A percentile compares a stretch with the other conserved stretches of the same genome.
These are phyloP conservation scores for Hymenoscyphus occultus DNA, from an alignment of 2,329 filamentous ascomycete genomes.

Conservation along the genomic window DNA sequence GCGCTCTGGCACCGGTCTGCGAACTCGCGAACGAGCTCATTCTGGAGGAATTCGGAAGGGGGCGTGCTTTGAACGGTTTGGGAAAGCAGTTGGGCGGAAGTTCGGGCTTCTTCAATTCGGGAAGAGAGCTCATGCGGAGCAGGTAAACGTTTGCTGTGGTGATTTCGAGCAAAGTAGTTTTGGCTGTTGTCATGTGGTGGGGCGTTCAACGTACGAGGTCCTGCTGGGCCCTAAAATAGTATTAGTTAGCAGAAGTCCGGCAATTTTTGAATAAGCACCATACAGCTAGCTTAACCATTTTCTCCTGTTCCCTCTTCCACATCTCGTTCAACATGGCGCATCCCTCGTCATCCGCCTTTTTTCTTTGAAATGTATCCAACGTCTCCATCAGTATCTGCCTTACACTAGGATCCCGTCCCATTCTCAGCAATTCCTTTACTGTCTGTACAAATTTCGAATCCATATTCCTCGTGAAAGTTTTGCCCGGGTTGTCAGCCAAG, in stretches of 20 bases:
- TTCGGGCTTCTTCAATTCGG: slow-evolving; percentile 84
- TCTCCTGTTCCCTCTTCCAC: slow-evolving; percentile 85
- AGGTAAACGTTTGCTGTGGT: slow-evolving; percentile 52
- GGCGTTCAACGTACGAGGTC: slow-evolving; percentile 43
- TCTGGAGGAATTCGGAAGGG: slow-evolving; percentile 67
- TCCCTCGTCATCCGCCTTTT: slow-evolving; percentile 67
- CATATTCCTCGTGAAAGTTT: slow-evolving; percentile 85
- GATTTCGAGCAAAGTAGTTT: slow-evolving; percentile 57
- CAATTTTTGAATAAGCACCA: slow-evolving; percentile 9
- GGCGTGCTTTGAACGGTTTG: slow-evolving; percentile 88
- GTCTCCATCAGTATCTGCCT: slow-evolving; percentile 86
- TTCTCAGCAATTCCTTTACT: slow-evolving; percentile 70
- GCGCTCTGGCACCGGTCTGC: slow-evolving; percentile 80
- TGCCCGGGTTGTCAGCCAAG: slow-evolving; percentile 84
- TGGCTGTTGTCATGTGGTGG: slow-evolving; percentile 47
- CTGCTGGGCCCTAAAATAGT: slow-evolving; percentile 28
- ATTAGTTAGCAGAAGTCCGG: slow-evolving; percentile 18
- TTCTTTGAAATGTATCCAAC: slow-evolving; percentile 70
- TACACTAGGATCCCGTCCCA: slow-evolving; percentile 70
- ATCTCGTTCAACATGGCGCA: slow-evolving; percentile 70
- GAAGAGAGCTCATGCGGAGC: slow-evolving; percentile 73
- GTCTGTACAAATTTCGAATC: slow-evolving; percentile 80
- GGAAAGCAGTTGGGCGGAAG: slow-evolving; percentile 85
- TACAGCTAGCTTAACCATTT: slow-evolving; percentile 48
- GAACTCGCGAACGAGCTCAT: slow-evolving; percentile 93